Base-by-base conservation (phyloP, 2,329 filamentous ascomycete species). In the Xylariaceae sp. region DNA sequence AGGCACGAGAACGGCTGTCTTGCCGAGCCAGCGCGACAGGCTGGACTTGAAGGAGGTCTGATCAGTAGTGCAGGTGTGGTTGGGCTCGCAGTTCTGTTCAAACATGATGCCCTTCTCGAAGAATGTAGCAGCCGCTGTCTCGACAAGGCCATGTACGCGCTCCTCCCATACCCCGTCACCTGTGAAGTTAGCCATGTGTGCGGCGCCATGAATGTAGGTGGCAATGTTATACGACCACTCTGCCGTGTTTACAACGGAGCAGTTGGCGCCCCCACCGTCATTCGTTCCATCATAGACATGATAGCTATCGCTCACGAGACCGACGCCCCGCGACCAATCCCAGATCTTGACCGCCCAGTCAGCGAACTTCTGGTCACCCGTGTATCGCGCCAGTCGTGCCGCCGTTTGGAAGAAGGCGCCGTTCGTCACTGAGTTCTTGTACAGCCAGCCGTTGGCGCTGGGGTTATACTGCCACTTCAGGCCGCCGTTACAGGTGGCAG, bases 301-400 rank as follows among this genome's bases (percentile, higher is more conserved):
- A 70, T 81, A 88, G 10, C 80, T 74, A 7, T 69, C 62, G 64
- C 84, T 80, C 53, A 89, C 76, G 55, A 82, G 74, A 1, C 78
- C 78, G 1, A 82, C 72, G 1, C 69, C 67, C 13, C 68, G 69
- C 13, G 80, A 76, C 85, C 86, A 88, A 56, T 86, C 80, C 71
- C 86, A 96, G n/a, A 87, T 77, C 67, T 79, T 86, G 58, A 82
- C 78, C 0, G 90, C 90, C 88, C 88, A 92, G 11, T 89, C 82
- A 7, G 83, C 80, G 70, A 95, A 96, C 0, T 88, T 94, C 56
- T 81, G 69, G 73, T 96, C 93, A 44, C 85, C 83, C 0, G 91
- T 95, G 75, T 90, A 94, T 5, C 87, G 80, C 0, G 88, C 89
- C 10, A 95, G 80, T 11, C 90, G 86, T 4, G 90, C 80, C n/a